A percentile compares a stretch with the other conserved stretches of the same genome.
Evolutionary conservation across 805 yeast species (phyloP).

Genomic region (Saccharomycodes ludwigii): DNA sequence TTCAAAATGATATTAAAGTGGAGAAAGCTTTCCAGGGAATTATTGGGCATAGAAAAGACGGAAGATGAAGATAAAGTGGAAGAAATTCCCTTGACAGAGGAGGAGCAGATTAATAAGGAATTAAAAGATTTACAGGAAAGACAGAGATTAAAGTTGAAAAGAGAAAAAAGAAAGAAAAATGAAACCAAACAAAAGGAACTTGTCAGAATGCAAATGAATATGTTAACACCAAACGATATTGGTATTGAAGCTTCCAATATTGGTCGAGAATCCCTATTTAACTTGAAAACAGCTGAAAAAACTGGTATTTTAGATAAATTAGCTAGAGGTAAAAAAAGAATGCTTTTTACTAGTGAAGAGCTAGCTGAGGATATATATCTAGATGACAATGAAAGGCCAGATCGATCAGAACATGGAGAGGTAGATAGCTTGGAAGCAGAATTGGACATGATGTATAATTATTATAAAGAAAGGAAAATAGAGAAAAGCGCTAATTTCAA

Average conservation of each 20-base stretch:
- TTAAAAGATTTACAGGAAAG: slow-evolving; percentile 59
- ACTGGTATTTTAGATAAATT: slow-evolving; percentile 69
- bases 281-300: slow-evolving; percentile 72
- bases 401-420: slow-evolving; percentile 31
- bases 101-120: slow-evolving; percentile 80
- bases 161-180: slow-evolving; percentile 74
- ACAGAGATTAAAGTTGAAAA: slow-evolving; percentile 54
- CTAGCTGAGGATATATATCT: slow-evolving; percentile 41
- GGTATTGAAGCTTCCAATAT: slow-evolving; percentile 84
- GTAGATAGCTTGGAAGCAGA: slow-evolving; percentile 66
- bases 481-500: slow-evolving; percentile 58
- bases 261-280: slow-evolving; percentile 73
- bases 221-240: slow-evolving; percentile 84
- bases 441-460: slow-evolving; percentile 68
- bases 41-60: slow-evolving; percentile 49
- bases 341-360: slow-evolving; percentile 46
- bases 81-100: slow-evolving; percentile 68
- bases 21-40: slow-evolving; percentile 75
- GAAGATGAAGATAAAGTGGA: slow-evolving; percentile 39
- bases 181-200: slow-evolving; percentile 82
- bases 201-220: slow-evolving; percentile 86
- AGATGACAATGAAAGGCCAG: slow-evolving; percentile 26
- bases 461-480: slow-evolving; percentile 52
- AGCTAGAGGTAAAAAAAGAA: slow-evolving; percentile 62
- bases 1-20: slow-evolving; percentile 76